Percentiles rank a stretch among this genome's conserved stretches.
Conservation (phyloP, 164 flowering plant genomes). For the grape (Vitis vinifera) region DNA sequence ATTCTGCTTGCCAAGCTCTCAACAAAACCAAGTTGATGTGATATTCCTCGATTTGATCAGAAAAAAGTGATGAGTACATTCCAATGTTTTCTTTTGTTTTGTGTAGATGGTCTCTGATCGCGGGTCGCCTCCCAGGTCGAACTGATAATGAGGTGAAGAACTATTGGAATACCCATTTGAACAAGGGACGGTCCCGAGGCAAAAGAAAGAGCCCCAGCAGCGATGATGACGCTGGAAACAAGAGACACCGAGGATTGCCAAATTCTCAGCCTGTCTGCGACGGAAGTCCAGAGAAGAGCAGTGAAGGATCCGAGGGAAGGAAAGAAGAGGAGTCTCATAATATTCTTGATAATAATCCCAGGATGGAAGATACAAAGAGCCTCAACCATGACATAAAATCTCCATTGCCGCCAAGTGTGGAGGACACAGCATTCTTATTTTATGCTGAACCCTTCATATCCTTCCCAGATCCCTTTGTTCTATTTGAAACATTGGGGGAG, state of each 20-base stretch:
- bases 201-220: slow-evolving; percentile 16
- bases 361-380: slow-evolving; percentile 14
- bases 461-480: slow-evolving; percentile 7
- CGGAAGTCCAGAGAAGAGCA: neutral
- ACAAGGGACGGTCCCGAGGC: slow-evolving; percentile 26
- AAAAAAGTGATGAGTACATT: no score
- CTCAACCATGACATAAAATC: slow-evolving; percentile 10
- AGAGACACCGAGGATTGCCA: neutral
- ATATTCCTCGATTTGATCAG: no score
- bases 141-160: slow-evolving; percentile 58
- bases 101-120: slow-evolving; percentile 55
- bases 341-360: neutral
- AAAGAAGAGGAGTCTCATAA: no score
- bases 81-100: neutral
- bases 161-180: slow-evolving; percentile 67
- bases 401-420: neutral
- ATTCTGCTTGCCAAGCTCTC: neutral
- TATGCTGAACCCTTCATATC: slow-evolving; percentile 21
- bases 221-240: neutral
- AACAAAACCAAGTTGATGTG: no score
- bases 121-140: slow-evolving; percentile 57
- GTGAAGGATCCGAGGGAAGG: neutral
- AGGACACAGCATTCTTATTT: slow-evolving; percentile 9
- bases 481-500: slow-evolving; percentile 16
- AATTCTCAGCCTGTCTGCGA: slow-evolving; percentile 2